Evolutionary conservation across 192 early-diverging fungal genomes (phyloP).

Genomic region (Umbelopsis ramanniana): DNA sequence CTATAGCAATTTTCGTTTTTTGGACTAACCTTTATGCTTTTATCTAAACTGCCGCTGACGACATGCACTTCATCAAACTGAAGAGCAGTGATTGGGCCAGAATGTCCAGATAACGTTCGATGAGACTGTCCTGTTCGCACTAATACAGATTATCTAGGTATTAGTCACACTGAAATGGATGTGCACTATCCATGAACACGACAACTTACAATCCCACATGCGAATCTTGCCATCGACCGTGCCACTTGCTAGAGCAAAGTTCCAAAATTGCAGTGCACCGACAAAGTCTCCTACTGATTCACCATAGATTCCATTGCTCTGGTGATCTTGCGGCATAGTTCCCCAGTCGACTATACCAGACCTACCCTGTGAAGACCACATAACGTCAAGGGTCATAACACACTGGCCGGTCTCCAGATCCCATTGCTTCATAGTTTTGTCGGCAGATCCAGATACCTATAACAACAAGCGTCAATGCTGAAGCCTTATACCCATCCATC

Average conservation of each 20-base stretch:
- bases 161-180: neutral
- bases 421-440: slow-evolving; percentile 81
- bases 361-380: slow-evolving; percentile 59
- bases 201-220: slow-evolving; percentile 73
- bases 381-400: slow-evolving; percentile 68
- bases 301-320: slow-evolving; percentile 27
- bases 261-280: slow-evolving; percentile 75
- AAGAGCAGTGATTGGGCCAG: slow-evolving; percentile 60
- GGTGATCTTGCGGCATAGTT: neutral
- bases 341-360: slow-evolving; percentile 10
- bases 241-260: slow-evolving; percentile 74
- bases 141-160: slow-evolving; percentile 12
- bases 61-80: slow-evolving; percentile 73
- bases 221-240: slow-evolving; percentile 73
- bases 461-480: neutral
- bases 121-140: slow-evolving; percentile 75
- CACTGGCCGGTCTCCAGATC: slow-evolving; percentile 69
- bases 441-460: slow-evolving; percentile 73
- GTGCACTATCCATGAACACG: neutral
- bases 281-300: slow-evolving; percentile 59
- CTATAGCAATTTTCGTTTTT: too few relatives aligned
- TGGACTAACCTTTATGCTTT: slow-evolving; percentile 53
- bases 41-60: slow-evolving; percentile 74
- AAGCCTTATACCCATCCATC: neutral
- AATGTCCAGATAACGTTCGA: slow-evolving; percentile 70